Evolutionary conservation across 148 eudicot genomes (phyloP), one percentile per base, ranked within the genome.

Genomic region (Arbutus unedo): DNA sequence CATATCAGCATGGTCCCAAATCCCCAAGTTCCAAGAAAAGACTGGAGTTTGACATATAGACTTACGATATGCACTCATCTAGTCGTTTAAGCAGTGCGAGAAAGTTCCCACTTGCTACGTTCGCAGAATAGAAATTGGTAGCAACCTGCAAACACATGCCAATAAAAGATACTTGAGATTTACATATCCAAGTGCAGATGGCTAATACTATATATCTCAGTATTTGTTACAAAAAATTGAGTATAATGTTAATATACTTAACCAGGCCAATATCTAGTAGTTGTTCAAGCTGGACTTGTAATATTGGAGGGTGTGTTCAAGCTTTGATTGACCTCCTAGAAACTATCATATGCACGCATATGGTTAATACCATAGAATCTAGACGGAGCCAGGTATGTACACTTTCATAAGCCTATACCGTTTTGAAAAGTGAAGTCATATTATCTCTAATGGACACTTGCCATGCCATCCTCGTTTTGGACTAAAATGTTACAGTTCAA

Each of bases 31-130:
- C 13, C 41, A 50, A 16, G 38, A 31, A 77, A 54, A 9, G 64
- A 76, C 56, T 5, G 79, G 44, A 14, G 8, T 76, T 23, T 21
- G 54, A 19, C 54, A 49, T n/a, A 76, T 10, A 19, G 71, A 92
- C 98, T 88, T 89, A 96, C 99, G 93, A 87, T 85, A 96, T 96
- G 93, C 97, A 94, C 80, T 96, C 99, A 71, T 96, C 99, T 79
- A 96, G 91, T 77, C 93, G 90, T 84, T 96, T 96, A 71, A 96
- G 92, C 88, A 92, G 87, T 80, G 94, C 93, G 51, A 96, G 97
- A 81, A 96, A 96, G 82, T 93, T 93, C 76, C 86, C 93, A 81
- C 86, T 91, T 74, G 90, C 91, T 64, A 94, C 98, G 84, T 87
- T 94, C 90, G 97, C 92, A 85, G 99, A 94, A 87, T 94, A 88